Evolutionary conservation across 192 early-diverging fungal genomes (phyloP).

Genomic region (Helicostylum pulchrum): DNA sequence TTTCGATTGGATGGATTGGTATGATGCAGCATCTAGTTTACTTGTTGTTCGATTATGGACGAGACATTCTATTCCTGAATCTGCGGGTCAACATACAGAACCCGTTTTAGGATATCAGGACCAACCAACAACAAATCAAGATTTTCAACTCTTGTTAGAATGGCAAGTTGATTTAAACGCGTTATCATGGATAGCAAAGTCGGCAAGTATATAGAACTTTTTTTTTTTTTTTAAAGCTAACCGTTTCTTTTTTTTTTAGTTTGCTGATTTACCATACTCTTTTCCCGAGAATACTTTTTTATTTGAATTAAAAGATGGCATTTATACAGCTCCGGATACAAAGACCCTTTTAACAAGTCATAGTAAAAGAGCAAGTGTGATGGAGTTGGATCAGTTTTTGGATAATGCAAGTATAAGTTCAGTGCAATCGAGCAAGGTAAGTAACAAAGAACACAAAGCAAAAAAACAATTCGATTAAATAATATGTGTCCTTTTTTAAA

Average conservation of each 20-base stretch:
- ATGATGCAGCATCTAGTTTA: constrained; percentile 19
- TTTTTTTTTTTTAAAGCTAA: too few species aligned
- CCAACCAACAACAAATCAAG: not conserved
- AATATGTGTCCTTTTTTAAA: too few species aligned
- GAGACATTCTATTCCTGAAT: constrained; percentile 27
- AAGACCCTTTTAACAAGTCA: constrained; percentile 12
- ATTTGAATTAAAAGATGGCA: constrained; percentile 45
- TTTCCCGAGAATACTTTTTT: constrained; percentile 47
- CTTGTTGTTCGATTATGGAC: constrained; percentile 27
- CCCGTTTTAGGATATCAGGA: constrained; percentile 5
- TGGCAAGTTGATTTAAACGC: constrained; percentile 47
- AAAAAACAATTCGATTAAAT: not conserved
- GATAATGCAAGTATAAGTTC: constrained; percentile 9
- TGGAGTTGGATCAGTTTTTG: not conserved
- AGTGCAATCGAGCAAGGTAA: not conserved
- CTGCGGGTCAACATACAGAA: constrained; percentile 11
- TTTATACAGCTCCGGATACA: constrained; percentile 48
- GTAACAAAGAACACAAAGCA: not conserved
- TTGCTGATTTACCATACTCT: not conserved
- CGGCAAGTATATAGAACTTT: constrained; percentile 27
- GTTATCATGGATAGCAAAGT: constrained; percentile 40
- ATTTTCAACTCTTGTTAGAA: constrained; percentile 37
- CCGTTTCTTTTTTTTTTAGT: not conserved
- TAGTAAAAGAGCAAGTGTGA: constrained; percentile 12
- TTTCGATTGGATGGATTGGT: constrained; percentile 14